Evolutionary conservation across 192 early-diverging fungal genomes (phyloP).

Genomic region (Tieghemiomyces parasiticus): DNA sequence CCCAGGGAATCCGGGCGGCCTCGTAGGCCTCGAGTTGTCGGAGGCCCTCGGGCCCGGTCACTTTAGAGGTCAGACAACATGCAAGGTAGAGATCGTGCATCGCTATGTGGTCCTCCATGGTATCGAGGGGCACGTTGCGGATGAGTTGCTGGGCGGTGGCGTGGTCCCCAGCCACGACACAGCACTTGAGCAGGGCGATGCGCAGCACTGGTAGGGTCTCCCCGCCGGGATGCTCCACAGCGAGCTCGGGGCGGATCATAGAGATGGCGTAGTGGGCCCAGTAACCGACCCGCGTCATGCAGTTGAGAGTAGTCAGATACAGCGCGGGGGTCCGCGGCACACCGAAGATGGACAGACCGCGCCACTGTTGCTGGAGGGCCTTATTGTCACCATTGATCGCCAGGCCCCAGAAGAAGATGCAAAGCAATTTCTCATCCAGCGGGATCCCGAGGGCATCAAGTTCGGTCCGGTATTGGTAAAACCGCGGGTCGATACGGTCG

Average conservation of each 20-base stretch:
- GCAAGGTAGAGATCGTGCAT: background rate
- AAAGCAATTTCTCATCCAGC: background rate
- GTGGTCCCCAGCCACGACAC: background rate
- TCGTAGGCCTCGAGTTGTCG: background rate
- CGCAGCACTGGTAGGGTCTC: background rate
- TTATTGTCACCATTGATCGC: constrained; percentile 3
- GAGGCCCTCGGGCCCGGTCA: background rate
- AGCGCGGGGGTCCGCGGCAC: background rate
- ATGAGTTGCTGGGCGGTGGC: background rate
- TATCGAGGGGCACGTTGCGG: background rate
- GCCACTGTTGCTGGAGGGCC: constrained; percentile 3
- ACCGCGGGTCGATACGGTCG: constrained; percentile 5
- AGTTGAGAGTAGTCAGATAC: background rate
- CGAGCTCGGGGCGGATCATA: background rate
- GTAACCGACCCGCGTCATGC: background rate
- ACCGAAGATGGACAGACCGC: constrained; percentile 2
- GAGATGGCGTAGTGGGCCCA: constrained; percentile 5
- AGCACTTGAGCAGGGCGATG: constrained; percentile 3
- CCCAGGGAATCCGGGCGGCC: background rate
- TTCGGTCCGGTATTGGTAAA: constrained; percentile 6
- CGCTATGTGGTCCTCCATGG: background rate
- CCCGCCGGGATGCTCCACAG: background rate
- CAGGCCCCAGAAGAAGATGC: background rate
- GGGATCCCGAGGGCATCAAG: background rate
- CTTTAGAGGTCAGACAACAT: background rate